Conservation (phyloP, 345 rosid species). For the Populus pruinosa region DNA sequence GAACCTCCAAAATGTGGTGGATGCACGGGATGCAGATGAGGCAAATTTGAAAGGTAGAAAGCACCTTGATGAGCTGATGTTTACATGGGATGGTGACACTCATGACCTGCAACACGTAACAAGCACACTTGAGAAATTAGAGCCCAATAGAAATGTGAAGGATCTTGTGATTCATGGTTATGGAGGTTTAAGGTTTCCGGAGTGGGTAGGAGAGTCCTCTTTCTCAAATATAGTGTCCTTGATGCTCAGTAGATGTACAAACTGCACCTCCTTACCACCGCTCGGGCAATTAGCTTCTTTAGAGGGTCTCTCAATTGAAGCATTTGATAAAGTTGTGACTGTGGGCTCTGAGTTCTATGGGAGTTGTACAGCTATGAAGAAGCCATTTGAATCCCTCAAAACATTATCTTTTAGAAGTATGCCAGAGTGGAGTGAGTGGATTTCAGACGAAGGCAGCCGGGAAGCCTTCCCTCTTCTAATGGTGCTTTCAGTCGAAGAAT, state of each 20-base stretch:
- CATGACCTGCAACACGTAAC: background rate
- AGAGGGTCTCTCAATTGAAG: background rate
- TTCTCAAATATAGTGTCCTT: background rate
- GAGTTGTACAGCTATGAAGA: background rate
- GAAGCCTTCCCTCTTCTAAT: background rate
- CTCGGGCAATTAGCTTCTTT: slow-evolving; percentile 15
- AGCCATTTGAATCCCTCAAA: background rate
- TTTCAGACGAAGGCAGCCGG: background rate
- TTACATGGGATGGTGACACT: background rate
- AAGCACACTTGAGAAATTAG: background rate
- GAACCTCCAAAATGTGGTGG: background rate
- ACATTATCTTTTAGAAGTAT: background rate
- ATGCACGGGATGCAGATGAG: background rate
- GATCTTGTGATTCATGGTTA: background rate
- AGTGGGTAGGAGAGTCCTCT: background rate
- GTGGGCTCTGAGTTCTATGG: slow-evolving; percentile 1
- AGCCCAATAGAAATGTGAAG: background rate
- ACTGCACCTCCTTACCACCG: background rate
- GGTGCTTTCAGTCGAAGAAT: background rate
- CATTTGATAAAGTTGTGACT: background rate
- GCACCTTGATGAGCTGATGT: background rate
- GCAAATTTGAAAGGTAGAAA: background rate
- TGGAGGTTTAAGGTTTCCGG: background rate
- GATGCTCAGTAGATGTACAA: background rate
- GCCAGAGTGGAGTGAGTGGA: slow-evolving; percentile 5